phyloP scores from a whole-genome alignment of 768 basidiomycete species.

The Naganishia friedmannii region DNA sequence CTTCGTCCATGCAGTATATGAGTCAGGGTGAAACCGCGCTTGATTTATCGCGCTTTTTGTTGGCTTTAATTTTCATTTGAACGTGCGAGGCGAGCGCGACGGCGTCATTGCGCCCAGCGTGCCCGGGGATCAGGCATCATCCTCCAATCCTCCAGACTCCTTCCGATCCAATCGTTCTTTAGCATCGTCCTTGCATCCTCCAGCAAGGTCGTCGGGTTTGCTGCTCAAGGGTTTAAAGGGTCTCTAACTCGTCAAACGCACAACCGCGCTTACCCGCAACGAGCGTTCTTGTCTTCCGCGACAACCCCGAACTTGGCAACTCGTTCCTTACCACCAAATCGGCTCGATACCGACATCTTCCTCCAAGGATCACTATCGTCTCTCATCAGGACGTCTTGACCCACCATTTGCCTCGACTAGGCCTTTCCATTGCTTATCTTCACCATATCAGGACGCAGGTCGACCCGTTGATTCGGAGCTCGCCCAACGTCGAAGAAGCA shows the following conservation, averaged over 20 bases:
- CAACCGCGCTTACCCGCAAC: constrained; percentile 22
- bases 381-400: constrained; percentile 40
- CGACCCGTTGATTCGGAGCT: constrained; percentile 25
- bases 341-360: constrained; percentile 23
- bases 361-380: constrained; percentile 34
- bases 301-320: constrained; percentile 31
- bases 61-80: background rate
- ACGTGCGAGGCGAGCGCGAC: background rate
- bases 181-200: background rate
- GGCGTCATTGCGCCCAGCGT: constrained; percentile 10
- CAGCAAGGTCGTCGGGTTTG: background rate
- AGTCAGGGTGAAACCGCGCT: background rate
- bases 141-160: background rate
- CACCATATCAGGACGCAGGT: constrained; percentile 26
- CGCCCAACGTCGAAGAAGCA: constrained; percentile 23
- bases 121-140: background rate
- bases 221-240: constrained; percentile 10
- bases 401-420: constrained; percentile 35
- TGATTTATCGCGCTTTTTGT: constrained; percentile 10
- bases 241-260: constrained; percentile 21
- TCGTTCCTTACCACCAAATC: constrained; percentile 15
- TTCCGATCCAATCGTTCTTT: constrained; percentile 5
- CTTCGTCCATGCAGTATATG: too few relatives aligned
- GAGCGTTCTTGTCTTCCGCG: constrained; percentile 31
- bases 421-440: constrained; percentile 37